Evolutionary conservation across 805 yeast genomes (phyloP), one percentile per base, ranked within the genome.

Genomic region (Peterozyma toletana): DNA sequence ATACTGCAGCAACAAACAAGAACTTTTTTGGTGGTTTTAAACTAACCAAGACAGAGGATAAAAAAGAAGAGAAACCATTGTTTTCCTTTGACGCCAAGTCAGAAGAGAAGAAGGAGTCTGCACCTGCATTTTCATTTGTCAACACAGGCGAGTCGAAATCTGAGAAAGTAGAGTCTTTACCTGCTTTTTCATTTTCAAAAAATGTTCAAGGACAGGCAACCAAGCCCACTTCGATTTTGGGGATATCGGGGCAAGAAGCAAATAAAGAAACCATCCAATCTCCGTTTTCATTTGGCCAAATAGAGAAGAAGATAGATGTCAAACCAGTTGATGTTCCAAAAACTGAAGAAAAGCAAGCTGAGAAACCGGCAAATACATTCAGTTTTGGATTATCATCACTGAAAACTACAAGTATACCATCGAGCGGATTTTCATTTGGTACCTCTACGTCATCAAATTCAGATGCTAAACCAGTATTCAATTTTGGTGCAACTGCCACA

Each of bases 201-300:
- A 14, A 35, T 9, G 37, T 33, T 9, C 38, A 33, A 11, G 9
- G 38, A 3, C 43, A 37, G 36, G 44, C 42, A 15, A 34, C 56
- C 5, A 54, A 53, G 31, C 57, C 66, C 9, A 45, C 57, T 2
- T 60, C 56, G 40, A 39, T 50, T 3, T 59, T 62, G 45, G 62
- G 60, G 15, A 33, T 48, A 14, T 29, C 53, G 11, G 35, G 38
- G 30, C 9, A 33, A 16, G 37, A 38, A 39, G 27, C 40, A 11
- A 37, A 41, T 10, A 38, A 34, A 14, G 42, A 43, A 9, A 10
- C 36, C 16, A 35, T 62, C 5, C 49, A 54, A 7, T 60, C 62
- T 37, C 38, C 50, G 37, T 46, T 48, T 29, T 35, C 52, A 14
- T 53, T 52, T 41, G 53, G 55, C n/a, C 13, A 42, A 6, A 14